Percentiles rank a stretch among this genome's conserved stretches.
Evolutionary conservation across 2,329 filamentous ascomycete species (phyloP).

Genomic region (Colletotrichum shisoi): DNA sequence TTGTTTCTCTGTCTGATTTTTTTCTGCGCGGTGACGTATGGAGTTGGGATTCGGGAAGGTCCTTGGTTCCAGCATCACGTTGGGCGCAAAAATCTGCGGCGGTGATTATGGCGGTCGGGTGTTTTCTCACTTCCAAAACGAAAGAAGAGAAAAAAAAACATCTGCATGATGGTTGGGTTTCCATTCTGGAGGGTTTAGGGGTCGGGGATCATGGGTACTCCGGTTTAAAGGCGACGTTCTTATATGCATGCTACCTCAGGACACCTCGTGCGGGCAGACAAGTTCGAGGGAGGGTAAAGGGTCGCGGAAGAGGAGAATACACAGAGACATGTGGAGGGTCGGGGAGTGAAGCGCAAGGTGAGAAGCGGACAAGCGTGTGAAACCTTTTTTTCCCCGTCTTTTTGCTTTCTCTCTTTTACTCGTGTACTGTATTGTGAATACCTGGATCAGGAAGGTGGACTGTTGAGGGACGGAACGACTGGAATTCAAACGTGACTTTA

Average conservation of each 20-base stretch:
- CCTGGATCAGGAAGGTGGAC: conserved; percentile 28
- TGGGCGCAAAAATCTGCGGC: conserved; percentile 19
- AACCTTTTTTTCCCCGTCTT: conserved; percentile 5
- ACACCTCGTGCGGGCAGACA: neutral
- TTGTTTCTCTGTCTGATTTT: conserved; percentile 14
- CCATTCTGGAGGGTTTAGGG: neutral
- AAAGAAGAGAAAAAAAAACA: neutral
- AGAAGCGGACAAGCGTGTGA: conserved; percentile 31
- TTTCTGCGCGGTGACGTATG: conserved; percentile 23
- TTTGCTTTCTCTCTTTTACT: conserved; percentile 18
- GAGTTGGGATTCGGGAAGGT: conserved; percentile 36
- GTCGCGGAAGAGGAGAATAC: neutral
- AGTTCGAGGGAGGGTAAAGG: neutral
- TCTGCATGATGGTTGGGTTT: conserved; percentile 8
- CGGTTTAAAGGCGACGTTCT: conserved; percentile 3
- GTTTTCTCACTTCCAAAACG: neutral
- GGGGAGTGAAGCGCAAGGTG: neutral
- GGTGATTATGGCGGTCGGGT: conserved; percentile 11
- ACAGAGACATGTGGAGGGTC: neutral
- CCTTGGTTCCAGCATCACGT: conserved; percentile 35
- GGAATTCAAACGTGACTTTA: conserved; percentile 31
- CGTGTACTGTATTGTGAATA: conserved; percentile 40
- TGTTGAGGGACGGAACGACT: conserved; percentile 13
- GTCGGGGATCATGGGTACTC: neutral
- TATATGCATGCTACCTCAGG: conserved; percentile 1